phyloP scores from a whole-genome alignment of 345 rosid genomes.

The Aquilaria malaccensis region DNA sequence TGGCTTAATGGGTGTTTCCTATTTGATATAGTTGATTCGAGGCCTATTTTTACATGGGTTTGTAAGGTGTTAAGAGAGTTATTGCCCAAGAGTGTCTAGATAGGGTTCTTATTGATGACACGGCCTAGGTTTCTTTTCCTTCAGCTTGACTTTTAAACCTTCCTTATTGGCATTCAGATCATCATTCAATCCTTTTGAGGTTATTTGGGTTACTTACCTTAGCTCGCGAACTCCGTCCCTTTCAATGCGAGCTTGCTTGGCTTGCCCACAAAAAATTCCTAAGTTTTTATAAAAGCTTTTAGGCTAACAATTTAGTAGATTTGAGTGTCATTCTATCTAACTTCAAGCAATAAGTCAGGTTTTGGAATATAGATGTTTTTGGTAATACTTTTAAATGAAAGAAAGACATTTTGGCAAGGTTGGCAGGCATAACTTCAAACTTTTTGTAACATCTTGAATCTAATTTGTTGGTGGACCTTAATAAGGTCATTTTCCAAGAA shows the following conservation, averaged over 20 bases:
- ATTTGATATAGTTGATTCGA: background rate
- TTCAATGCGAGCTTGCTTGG: background rate
- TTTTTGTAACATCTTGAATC: background rate
- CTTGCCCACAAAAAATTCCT: background rate
- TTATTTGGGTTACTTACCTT: background rate
- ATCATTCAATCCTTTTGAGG: background rate
- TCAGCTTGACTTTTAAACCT: background rate
- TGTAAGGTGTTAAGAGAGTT: background rate
- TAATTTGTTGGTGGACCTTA: background rate
- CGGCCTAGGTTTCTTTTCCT: background rate
- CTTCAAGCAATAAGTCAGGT: background rate
- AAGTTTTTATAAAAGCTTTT: background rate
- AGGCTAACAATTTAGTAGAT: background rate
- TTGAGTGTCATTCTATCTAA: background rate
- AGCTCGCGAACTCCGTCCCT: background rate
- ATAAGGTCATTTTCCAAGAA: background rate
- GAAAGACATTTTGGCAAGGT: background rate
- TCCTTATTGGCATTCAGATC: background rate
- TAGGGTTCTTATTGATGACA: background rate
- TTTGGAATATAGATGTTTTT: background rate
- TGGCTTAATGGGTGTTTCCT: background rate
- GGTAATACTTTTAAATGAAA: background rate
- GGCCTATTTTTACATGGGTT: background rate
- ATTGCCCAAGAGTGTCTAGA: background rate
- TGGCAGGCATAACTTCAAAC: background rate